Conservation (phyloP, 2,329 filamentous ascomycete species). For the Fonsecaea multimorphosa region DNA sequence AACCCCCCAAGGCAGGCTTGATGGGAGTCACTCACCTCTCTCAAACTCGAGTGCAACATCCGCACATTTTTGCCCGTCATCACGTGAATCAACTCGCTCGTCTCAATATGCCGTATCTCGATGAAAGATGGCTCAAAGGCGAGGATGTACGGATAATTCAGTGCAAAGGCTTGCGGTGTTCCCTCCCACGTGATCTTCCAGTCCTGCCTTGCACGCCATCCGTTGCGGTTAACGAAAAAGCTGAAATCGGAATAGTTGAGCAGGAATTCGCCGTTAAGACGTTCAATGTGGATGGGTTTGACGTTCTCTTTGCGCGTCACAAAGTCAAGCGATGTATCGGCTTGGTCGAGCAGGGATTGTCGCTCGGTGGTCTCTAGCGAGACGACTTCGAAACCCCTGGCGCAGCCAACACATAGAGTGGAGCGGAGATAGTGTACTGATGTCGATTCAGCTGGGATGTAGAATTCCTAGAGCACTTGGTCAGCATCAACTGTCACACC, state of each 20-base stretch:
- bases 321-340: slow-evolving; percentile 96
- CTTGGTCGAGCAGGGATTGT: slow-evolving; percentile 94
- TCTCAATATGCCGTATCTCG: slow-evolving; percentile 94
- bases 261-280: slow-evolving; percentile 94
- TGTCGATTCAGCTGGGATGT: slow-evolving; percentile 97
- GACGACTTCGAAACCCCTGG: slow-evolving; percentile 95
- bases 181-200: slow-evolving; percentile 99
- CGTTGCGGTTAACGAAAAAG: slow-evolving; percentile 98
- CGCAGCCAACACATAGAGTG: slow-evolving; percentile 94
- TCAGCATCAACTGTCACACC: slow-evolving; percentile 32
- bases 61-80: slow-evolving; percentile 95
- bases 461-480: slow-evolving; percentile 72
- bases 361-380: slow-evolving; percentile 97
- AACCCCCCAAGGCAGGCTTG: neutral
- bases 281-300: slow-evolving; percentile 95
- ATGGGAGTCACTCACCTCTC: slow-evolving; percentile 73
- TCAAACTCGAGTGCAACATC: slow-evolving; percentile 95
- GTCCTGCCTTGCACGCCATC: slow-evolving; percentile 92
- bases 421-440: slow-evolving; percentile 97
- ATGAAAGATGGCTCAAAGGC: slow-evolving; percentile 98
- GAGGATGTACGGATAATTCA: slow-evolving; percentile 95
- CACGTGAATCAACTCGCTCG: slow-evolving; percentile 86
- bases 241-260: slow-evolving; percentile 99
- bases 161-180: slow-evolving; percentile 85
- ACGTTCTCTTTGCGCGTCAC: slow-evolving; percentile 92